phyloP scores from a whole-genome alignment of 371 early-diverging fungal species.

The Amoeboradix gromovi region DNA sequence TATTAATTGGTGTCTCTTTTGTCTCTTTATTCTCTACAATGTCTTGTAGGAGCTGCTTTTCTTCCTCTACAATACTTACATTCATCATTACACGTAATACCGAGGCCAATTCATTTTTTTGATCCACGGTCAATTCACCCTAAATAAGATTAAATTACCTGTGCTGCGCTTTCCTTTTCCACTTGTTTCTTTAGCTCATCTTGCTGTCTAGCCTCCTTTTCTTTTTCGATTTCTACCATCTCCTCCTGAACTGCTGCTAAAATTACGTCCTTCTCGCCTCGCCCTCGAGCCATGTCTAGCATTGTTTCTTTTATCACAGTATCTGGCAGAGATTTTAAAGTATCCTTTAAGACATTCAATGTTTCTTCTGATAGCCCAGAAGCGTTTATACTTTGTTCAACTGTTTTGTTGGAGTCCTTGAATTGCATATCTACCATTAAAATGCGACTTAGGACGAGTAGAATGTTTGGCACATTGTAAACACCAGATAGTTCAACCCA shows the following conservation, averaged over 20 bases:
- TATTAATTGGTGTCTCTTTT: neutral
- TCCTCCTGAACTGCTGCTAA: neutral
- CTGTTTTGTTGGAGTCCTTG: too few relatives aligned
- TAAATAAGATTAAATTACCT: neutral
- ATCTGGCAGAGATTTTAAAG: neutral
- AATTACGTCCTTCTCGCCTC: neutral
- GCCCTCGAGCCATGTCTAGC: neutral
- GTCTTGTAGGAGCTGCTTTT: neutral
- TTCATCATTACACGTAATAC: neutral
- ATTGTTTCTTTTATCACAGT: neutral
- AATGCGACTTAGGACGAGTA: constrained; percentile 67
- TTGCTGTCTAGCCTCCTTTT: neutral
- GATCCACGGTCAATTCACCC: neutral
- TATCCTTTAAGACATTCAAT: neutral
- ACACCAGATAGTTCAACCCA: constrained; percentile 77
- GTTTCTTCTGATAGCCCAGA: neutral
- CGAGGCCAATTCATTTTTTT: neutral
- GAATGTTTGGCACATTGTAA: constrained; percentile 63
- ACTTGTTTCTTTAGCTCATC: neutral
- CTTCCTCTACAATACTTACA: neutral
- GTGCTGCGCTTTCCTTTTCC: neutral
- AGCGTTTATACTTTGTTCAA: neutral
- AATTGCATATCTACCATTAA: constrained; percentile 23
- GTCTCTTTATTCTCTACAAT: neutral
- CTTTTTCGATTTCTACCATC: neutral